Evolutionary conservation across 2,329 filamentous ascomycete species (phyloP).

Genomic region (Aspergillus flavus): DNA sequence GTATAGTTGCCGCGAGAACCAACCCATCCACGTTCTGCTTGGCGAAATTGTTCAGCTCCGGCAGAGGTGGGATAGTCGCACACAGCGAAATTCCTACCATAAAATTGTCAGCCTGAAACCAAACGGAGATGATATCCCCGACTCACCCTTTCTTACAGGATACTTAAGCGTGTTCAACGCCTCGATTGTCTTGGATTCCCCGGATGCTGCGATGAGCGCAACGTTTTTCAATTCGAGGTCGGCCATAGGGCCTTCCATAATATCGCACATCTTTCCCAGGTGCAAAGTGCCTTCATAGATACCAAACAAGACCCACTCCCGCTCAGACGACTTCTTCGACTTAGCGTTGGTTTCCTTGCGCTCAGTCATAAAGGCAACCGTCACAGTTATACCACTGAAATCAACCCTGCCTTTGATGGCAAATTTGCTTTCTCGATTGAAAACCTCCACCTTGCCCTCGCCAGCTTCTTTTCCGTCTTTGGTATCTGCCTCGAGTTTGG

Average conservation of each 20-base stretch:
- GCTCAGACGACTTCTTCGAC: not conserved
- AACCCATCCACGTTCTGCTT: not conserved
- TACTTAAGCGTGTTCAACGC: not conserved
- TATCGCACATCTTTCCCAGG: not conserved
- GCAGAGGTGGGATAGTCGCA: not conserved
- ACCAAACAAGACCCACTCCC: not conserved
- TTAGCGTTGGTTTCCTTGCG: not conserved
- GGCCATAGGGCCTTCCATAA: not conserved
- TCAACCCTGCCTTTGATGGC: not conserved
- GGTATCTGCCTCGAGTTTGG: not conserved
- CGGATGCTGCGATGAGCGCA: not conserved
- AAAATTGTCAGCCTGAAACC: not conserved
- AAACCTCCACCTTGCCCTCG: not conserved
- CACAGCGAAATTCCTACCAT: not conserved
- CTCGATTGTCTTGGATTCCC: not conserved
- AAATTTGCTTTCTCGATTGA: not conserved
- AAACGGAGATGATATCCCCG: not conserved
- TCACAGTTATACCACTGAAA: conserved; percentile 2
- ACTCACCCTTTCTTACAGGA: not conserved
- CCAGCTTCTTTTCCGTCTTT: not conserved
- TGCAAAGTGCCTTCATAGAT: not conserved
- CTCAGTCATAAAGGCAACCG: not conserved
- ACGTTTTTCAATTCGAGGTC: not conserved
- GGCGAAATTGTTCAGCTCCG: not conserved
- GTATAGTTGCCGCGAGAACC: not conserved